Base-by-base conservation (phyloP, 768 basidiomycete species). In the Pleurotus sapidus region DNA sequence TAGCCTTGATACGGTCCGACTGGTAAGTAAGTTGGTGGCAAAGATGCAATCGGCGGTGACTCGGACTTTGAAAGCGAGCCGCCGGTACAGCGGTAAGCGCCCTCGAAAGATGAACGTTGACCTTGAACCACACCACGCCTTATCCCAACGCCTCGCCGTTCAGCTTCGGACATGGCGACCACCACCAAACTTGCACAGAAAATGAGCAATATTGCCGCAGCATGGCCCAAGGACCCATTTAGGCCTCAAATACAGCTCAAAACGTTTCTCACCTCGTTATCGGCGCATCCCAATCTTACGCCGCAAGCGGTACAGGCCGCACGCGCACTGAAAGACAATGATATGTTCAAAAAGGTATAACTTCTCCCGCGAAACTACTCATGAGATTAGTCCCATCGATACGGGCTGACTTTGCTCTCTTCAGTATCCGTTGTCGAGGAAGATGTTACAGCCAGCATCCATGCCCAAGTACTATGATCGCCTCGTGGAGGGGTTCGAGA, bases 171-270 rank as follows among this genome's bases (percentile, higher is more conserved):
- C 30, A 24, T 57, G 57, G 11, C 39, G 23, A 49, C 59, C 59
- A 25, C 59, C 68, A 66, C 64, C 55, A 77, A 76, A 59, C 67
- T 82, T 12, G 71, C 77, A 0, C 76, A 78, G 57, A 79, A 81
- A 64, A 77, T 91, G 60, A 71, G 69, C 42, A 64, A 70, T 8
- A 79, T 91, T 49, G 88, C 87, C 1, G 71, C 79, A 43, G 67
- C 77, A 39, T 93, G 91, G 88, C 79, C 82, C 14, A 71, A 70
- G 11, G 91, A 93, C 63, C 88, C 88, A 0, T 88, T 93, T 67
- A 80, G 91, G 2, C 89, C 89, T 1, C 86, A 89, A 60, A 65
- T 92, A 6, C 91, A 93, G 72, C 77, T 92, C 30, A 82, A 80
- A 60, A 79, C 69, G 1, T 85, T 92, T 61, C 75, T 92, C 38